Evolutionary conservation across 2,329 filamentous ascomycete species (phyloP), one percentile per base, ranked within the genome.

Genomic region (Cercospora brassicicola): DNA sequence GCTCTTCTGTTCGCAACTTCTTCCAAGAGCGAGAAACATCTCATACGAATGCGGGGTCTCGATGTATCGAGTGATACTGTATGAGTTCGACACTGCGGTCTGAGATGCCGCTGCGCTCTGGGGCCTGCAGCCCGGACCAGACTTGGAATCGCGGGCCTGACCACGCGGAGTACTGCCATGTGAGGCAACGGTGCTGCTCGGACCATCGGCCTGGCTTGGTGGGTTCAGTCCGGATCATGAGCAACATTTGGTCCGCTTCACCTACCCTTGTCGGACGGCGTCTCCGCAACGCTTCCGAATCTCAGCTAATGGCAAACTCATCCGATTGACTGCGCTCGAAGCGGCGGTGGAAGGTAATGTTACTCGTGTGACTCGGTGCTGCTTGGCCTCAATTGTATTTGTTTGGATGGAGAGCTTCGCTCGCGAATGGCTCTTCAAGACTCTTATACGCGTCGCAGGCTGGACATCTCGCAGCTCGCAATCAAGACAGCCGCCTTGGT

Each of bases 241-340:
- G 18, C 20, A 10, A n/a, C 2, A 42, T 51, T 23, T 51, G 56
- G 11, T 56, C 20, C n/a, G 11, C 13, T n/a, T 30, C n/a, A 11
- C 36, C 9, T 48, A 68, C 66, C 62, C 2, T 55, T 48, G 33
- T 42, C 39, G 10, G n/a, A 18, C 60, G 23, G 28, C 36, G 59
- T 53, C 60, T 18, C 56, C 64, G 48, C 42, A 51, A 13, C 26
- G 59, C 18, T 48, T 60, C 30, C 28, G 60, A 26, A 65, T 65
- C 26, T 66, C 63, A 42, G 64, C 64, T 53, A 59, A 64, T 31
- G 67, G 60, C 59, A 60, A 61, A 28, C 20, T 61, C 67, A 69
- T 69, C 20, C 63, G 63, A 31, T 15, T 11, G 45, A 51, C 5
- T 13, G 45, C 45, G 45, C 45, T 51, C 45, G 11, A 23, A 51